Evolutionary conservation across 2,329 filamentous ascomycete species (phyloP).

Genomic region (Fusarium sp.): DNA sequence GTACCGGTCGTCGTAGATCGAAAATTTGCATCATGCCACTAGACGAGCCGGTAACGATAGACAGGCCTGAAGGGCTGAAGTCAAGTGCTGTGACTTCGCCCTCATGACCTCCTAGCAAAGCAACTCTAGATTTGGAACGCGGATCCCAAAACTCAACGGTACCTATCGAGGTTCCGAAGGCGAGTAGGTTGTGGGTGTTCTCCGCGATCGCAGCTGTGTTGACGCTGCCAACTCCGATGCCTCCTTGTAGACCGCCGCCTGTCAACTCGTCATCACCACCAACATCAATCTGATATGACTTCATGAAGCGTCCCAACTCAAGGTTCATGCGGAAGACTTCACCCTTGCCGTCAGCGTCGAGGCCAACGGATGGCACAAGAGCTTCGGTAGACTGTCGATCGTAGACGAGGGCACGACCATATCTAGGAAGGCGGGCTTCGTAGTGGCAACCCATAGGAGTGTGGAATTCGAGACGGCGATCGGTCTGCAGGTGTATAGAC

Average conservation of each 20-base stretch:
- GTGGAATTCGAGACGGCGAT: constrained; percentile 93
- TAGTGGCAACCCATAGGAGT: constrained; percentile 91
- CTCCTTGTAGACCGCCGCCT: constrained; percentile 85
- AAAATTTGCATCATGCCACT: constrained; percentile 91
- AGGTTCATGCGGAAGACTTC: constrained; percentile 95
- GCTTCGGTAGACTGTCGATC: constrained; percentile 87
- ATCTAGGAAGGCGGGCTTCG: constrained; percentile 89
- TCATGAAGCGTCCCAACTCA: constrained; percentile 94
- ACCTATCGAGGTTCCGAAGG: constrained; percentile 95
- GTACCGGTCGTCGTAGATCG: constrained; percentile 89
- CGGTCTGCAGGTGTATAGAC: constrained; percentile 91
- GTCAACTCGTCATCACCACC: constrained; percentile 84
- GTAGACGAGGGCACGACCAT: constrained; percentile 91
- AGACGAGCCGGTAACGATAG: constrained; percentile 88
- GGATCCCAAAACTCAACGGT: constrained; percentile 98
- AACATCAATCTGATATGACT: constrained; percentile 91
- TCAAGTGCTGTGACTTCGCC: constrained; percentile 89
- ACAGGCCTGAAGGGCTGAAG: constrained; percentile 87
- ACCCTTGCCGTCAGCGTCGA: constrained; percentile 87
- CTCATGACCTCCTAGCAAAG: constrained; percentile 78
- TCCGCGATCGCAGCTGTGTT: constrained; percentile 92
- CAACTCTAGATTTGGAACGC: constrained; percentile 84
- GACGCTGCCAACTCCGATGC: constrained; percentile 87
- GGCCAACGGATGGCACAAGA: constrained; percentile 87
- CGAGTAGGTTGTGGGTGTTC: constrained; percentile 88